phyloP scores from a whole-genome alignment of 495 filamentous ascomycete species.

The Podospora fimiseda region DNA sequence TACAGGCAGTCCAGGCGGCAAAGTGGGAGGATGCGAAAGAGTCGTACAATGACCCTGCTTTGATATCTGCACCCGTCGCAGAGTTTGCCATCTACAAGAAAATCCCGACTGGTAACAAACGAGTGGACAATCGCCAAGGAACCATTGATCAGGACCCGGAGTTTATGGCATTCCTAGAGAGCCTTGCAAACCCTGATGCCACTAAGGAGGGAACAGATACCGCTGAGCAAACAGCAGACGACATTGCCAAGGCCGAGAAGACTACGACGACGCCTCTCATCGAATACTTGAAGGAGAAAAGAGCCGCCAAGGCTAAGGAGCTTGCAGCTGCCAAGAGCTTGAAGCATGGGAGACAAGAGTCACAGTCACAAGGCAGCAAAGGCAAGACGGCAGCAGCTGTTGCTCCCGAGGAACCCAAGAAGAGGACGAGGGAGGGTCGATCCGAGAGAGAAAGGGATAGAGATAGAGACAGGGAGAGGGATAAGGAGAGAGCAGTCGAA shows the following conservation, averaged over 20 bases:
- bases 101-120: conserved; percentile 59
- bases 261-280: conserved; percentile 81
- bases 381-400: conserved; percentile 45
- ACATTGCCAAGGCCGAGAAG: conserved; percentile 51
- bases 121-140: conserved; percentile 78
- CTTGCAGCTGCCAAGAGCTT: conserved; percentile 40
- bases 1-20: conserved; percentile 56
- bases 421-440: conserved; percentile 32
- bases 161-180: conserved; percentile 87
- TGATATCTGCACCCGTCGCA: conserved; percentile 66
- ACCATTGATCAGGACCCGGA: conserved; percentile 94
- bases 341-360: conserved; percentile 44
- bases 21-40: conserved; percentile 70
- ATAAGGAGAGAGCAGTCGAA: conserved; percentile 54
- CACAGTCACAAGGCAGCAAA: conserved; percentile 35
- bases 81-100: conserved; percentile 81
- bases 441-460: no score
- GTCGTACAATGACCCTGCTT: conserved; percentile 57
- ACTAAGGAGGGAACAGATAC: conserved; percentile 34
- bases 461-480: no score
- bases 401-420: conserved; percentile 49
- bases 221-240: conserved; percentile 45
- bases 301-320: conserved; percentile 80
- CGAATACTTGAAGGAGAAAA: conserved; percentile 84
- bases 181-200: conserved; percentile 67